These are phyloP conservation scores for Solanum infundibuliforme DNA, from an alignment of 257 asterid species.

Conservation along the genomic window DNA sequence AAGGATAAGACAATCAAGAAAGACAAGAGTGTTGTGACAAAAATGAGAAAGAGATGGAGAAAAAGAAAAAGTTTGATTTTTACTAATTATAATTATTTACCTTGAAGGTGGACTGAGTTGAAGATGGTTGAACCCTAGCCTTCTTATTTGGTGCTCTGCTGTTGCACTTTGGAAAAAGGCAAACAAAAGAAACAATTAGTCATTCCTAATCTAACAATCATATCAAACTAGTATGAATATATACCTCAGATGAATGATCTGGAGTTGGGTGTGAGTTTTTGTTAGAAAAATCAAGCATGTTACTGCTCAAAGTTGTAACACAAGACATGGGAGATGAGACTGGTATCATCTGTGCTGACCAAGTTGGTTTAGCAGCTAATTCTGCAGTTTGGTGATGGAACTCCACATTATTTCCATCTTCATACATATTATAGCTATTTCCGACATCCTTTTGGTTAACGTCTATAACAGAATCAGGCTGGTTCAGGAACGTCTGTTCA, in stretches of 20 bases:
- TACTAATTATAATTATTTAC: slow-evolving; percentile 15
- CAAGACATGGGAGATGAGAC: slow-evolving; percentile 52
- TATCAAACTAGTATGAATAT: not conserved
- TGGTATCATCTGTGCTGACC: slow-evolving; percentile 29
- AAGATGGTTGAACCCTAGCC: slow-evolving; percentile 54
- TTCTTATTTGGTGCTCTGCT: slow-evolving; percentile 47
- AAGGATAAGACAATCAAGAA: slow-evolving; percentile 39
- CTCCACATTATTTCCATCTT: slow-evolving; percentile 15
- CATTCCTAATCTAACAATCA: not conserved
- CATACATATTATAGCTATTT: slow-evolving; percentile 1
- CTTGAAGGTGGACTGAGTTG: slow-evolving; percentile 60
- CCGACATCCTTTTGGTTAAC: slow-evolving; percentile 19
- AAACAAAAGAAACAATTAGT: not conserved
- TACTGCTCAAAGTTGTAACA: slow-evolving; percentile 31
- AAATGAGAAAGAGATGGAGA: slow-evolving; percentile 7
- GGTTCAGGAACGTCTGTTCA: slow-evolving; percentile 23
- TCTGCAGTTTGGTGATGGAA: slow-evolving; percentile 5
- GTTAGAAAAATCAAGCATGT: slow-evolving; percentile 44
- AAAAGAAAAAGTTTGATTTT: not conserved
- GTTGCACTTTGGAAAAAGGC: slow-evolving; percentile 31
- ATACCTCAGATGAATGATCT: slow-evolving; percentile 51
- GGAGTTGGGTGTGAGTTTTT: slow-evolving; percentile 27
- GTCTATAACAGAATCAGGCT: slow-evolving; percentile 4
- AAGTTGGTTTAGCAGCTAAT: slow-evolving; percentile 10
- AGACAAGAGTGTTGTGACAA: slow-evolving; percentile 56